A percentile compares a stretch with the other conserved stretches of the same genome.
These are phyloP conservation scores for Fragilariopsis cylindrus DNA, from an alignment of 108 stramenopile species.

Conservation along the genomic window DNA sequence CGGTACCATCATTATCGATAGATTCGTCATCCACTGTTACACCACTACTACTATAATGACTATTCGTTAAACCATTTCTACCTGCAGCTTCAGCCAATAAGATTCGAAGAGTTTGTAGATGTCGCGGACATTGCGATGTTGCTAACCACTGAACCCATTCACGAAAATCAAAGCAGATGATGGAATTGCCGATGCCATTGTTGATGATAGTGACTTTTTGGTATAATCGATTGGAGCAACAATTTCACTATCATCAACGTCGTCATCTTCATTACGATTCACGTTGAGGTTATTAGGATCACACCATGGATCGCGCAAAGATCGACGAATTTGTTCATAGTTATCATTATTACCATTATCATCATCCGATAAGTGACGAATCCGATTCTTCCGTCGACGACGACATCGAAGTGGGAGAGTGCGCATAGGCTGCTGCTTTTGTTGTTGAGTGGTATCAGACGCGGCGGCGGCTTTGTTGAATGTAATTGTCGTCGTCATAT, in stretches of 20 bases:
- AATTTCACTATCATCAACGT: not conserved
- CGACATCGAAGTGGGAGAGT: not conserved
- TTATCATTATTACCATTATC: not conserved
- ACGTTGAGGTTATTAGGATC: constrained; percentile 8
- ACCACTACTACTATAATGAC: not conserved
- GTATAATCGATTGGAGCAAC: not conserved
- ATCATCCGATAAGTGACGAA: constrained; percentile 1
- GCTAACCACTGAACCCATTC: not conserved
- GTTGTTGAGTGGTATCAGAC: not conserved
- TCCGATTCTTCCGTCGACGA: constrained; percentile 9
- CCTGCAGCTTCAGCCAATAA: constrained; percentile 1
- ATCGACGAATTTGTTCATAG: not conserved
- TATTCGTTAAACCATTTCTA: not conserved
- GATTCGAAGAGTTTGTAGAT: constrained; percentile 12
- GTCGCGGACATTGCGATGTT: not conserved
- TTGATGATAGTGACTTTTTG: not conserved
- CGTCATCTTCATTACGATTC: not conserved
- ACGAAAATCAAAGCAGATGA: not conserved
- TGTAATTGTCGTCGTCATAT: not conserved
- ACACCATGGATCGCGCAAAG: constrained; percentile 7
- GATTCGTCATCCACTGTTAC: not conserved
- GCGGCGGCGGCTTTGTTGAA: not conserved
- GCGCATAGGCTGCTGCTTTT: not conserved
- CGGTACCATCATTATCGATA: not conserved
- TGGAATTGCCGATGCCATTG: not conserved